phyloP scores from a whole-genome alignment of 108 stramenopile genomes.

The Poteriospumella lacustris region DNA sequence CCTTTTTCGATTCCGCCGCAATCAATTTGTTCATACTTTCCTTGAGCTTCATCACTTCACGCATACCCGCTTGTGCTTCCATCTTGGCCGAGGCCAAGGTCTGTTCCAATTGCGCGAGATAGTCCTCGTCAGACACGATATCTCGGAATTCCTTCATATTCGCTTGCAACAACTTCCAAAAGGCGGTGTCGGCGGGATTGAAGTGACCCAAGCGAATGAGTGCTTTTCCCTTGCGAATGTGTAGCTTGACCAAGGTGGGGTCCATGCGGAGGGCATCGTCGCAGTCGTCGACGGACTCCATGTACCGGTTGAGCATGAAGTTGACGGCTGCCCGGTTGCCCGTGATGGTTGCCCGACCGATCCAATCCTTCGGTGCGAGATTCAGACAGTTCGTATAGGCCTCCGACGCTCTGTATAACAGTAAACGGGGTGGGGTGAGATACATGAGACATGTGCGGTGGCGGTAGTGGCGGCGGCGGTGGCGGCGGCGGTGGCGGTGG shows the following conservation, averaged over 20 bases:
- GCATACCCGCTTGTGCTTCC: not conserved
- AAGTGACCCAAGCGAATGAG: not conserved
- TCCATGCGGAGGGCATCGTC: conserved; percentile 4
- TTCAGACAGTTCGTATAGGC: conserved; percentile 1
- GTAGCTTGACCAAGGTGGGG: not conserved
- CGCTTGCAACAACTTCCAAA: too few relatives aligned
- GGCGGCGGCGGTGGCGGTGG: too few relatives aligned
- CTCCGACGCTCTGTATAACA: not conserved
- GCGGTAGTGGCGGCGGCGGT: too few relatives aligned
- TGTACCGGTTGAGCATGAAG: conserved; percentile 16
- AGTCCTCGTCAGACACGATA: not conserved
- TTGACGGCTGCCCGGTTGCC: conserved; percentile 3
- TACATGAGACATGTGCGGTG: not conserved
- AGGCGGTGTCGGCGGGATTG: not conserved
- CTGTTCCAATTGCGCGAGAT: not conserved
- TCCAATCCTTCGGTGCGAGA: conserved; percentile 12
- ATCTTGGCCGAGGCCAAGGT: not conserved
- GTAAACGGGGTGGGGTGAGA: not conserved
- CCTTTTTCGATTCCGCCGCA: not conserved
- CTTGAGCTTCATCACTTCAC: not conserved
- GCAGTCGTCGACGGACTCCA: conserved; percentile 11
- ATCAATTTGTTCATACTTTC: not conserved
- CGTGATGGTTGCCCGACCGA: not conserved
- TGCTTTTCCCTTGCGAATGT: not conserved
- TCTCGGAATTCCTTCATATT: not conserved